Evolutionary conservation across 225 moss, liverwort and hornwort species (phyloP).

Genomic region (Physcomitrium patens): DNA sequence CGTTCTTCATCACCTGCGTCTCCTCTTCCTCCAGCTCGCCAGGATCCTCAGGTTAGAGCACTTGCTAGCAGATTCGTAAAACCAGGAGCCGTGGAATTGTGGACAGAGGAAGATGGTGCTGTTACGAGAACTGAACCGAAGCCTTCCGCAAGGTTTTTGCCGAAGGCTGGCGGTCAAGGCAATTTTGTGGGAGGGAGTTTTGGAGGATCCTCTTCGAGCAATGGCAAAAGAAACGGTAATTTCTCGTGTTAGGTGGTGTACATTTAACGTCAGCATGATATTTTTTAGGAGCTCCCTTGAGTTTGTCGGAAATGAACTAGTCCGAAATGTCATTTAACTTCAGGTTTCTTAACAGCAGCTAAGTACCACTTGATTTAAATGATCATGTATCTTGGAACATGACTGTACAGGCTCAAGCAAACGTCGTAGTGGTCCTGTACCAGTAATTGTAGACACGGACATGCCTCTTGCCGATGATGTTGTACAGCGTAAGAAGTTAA

Average conservation of each 20-base stretch:
- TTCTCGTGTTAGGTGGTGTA: not conserved
- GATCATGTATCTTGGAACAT: not conserved
- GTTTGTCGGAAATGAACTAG: too few species aligned
- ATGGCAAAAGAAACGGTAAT: constrained; percentile 33
- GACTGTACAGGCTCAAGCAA: constrained; percentile 35
- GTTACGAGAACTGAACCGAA: constrained; percentile 42
- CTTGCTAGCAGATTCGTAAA: constrained; percentile 78
- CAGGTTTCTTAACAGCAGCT: too few species aligned
- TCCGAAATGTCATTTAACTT: too few species aligned
- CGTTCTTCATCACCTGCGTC: constrained; percentile 42
- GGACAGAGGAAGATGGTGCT: constrained; percentile 85
- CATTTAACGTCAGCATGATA: too few species aligned
- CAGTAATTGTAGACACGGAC: constrained; percentile 38
- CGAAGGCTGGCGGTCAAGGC: constrained; percentile 35
- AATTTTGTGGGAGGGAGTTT: constrained; percentile 43
- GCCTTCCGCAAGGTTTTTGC: constrained; percentile 66
- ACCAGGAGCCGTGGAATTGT: constrained; percentile 79
- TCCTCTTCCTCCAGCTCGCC: constrained; percentile 60
- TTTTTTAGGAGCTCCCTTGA: too few species aligned
- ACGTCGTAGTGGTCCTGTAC: constrained; percentile 41
- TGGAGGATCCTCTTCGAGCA: constrained; percentile 31
- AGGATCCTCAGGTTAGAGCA: constrained; percentile 72
- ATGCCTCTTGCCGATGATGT: constrained; percentile 25
- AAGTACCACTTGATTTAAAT: not conserved
- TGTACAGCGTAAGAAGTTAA: constrained; percentile 65